Conservation (phyloP, 2,329 filamentous ascomycete genomes). For the Aspergillus sp. region DNA sequence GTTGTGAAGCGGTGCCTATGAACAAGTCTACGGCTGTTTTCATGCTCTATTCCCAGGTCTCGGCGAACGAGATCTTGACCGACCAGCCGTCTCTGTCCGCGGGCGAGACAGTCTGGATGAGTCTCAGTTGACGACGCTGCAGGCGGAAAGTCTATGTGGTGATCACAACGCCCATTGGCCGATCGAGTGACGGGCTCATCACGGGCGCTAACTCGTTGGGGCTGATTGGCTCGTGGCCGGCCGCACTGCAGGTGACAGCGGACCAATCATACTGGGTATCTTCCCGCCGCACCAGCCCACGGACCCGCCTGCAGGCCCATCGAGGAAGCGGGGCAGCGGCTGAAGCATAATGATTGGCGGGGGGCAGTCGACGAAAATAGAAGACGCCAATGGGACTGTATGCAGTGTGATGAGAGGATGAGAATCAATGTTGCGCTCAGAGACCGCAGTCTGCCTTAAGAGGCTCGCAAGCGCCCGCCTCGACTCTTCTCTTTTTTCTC, state of each 20-base stretch:
- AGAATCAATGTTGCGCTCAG: neutral
- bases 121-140: neutral
- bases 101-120: no score
- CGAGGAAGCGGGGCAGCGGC: neutral
- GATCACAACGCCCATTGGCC: slow-evolving; percentile 3
- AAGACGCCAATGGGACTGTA: neutral
- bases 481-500: slow-evolving; percentile 26
- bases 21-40: no score
- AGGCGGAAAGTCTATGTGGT: slow-evolving; percentile 1
- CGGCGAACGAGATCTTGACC: no score
- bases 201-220: slow-evolving; percentile 19
- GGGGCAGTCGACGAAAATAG: slow-evolving; percentile 7
- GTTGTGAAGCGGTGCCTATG: no score
- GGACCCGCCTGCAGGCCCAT: neutral
- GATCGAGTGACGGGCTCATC: slow-evolving; percentile 5
- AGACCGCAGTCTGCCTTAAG: slow-evolving; percentile 13
- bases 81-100: no score
- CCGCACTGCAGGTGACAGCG: neutral
- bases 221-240: slow-evolving; percentile 17
- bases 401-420: slow-evolving; percentile 14
- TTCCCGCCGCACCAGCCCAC: slow-evolving; percentile 11
- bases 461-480: slow-evolving; percentile 19
- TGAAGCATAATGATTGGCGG: neutral
- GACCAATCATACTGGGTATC: slow-evolving; percentile 4
- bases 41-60: no score